Conservation (phyloP, 2,329 filamentous ascomycete species). For the Aspergillus novofumigatus region DNA sequence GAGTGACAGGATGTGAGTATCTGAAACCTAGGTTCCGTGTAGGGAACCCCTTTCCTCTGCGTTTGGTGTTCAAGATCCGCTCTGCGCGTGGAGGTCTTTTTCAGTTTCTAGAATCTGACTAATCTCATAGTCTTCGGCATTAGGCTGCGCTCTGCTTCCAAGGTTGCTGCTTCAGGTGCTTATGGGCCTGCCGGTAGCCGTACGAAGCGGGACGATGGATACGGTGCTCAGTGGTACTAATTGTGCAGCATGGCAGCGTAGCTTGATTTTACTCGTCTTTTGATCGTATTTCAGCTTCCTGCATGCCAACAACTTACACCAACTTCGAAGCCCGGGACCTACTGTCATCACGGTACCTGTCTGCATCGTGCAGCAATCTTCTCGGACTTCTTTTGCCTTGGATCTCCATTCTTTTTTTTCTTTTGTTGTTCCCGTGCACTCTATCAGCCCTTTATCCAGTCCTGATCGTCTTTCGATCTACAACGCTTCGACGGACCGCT, state of each 20-base stretch:
- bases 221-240: constrained; percentile 46
- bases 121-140: constrained; percentile 78
- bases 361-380: constrained; percentile 29
- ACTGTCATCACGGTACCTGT: constrained; percentile 23
- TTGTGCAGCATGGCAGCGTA: constrained; percentile 30
- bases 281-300: constrained; percentile 19
- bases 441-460: constrained; percentile 32
- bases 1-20: constrained; percentile 96
- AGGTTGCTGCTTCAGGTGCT: constrained; percentile 56
- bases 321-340: constrained; percentile 28
- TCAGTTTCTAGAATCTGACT: constrained; percentile 70
- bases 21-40: constrained; percentile 70
- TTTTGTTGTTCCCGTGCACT: constrained; percentile 32
- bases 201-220: constrained; percentile 52
- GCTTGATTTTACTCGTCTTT: constrained; percentile 19
- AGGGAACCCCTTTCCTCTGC: constrained; percentile 74
- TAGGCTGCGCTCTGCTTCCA: constrained; percentile 81
- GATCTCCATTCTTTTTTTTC: constrained; percentile 21
- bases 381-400: constrained; percentile 31
- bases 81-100: constrained; percentile 65
- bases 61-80: constrained; percentile 68
- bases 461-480: constrained; percentile 32
- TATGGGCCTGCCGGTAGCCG: constrained; percentile 46
- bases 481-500: constrained; percentile 29
- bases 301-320: constrained; percentile 22